A percentile compares a stretch with the other conserved stretches of the same genome.
Evolutionary conservation across 2,329 filamentous ascomycete genomes (phyloP).

Genomic region (Lasiodiplodia sp.): DNA sequence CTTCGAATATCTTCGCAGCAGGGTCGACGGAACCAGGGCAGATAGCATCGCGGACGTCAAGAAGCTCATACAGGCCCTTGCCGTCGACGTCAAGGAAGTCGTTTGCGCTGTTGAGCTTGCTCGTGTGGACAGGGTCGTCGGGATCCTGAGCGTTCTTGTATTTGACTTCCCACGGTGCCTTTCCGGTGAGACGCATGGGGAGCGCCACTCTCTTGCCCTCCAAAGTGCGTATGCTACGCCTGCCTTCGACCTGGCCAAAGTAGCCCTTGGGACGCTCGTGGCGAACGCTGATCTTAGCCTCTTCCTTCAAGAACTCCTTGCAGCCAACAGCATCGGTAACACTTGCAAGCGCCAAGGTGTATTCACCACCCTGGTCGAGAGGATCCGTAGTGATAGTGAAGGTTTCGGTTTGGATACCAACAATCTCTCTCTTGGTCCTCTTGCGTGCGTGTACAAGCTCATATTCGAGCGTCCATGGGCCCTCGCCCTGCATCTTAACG

Average conservation of each 20-base stretch:
- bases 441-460: conserved; percentile 91
- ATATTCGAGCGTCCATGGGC: conserved; percentile 89
- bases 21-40: conserved; percentile 84
- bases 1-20: conserved; percentile 75
- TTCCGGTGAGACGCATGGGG: conserved; percentile 84
- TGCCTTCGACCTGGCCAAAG: conserved; percentile 86
- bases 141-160: conserved; percentile 72
- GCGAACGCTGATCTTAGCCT: conserved; percentile 83
- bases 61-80: conserved; percentile 79
- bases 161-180: conserved; percentile 80
- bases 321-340: conserved; percentile 88
- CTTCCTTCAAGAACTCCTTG: conserved; percentile 83
- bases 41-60: conserved; percentile 77
- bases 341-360: conserved; percentile 83
- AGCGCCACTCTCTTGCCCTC: conserved; percentile 77
- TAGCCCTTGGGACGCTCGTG: conserved; percentile 86
- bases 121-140: conserved; percentile 47
- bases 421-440: conserved; percentile 71
- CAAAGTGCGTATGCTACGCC: conserved; percentile 75
- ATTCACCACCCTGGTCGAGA: conserved; percentile 84
- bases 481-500: conserved; percentile 78
- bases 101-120: conserved; percentile 66
- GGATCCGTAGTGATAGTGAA: conserved; percentile 78
- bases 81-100: conserved; percentile 67
- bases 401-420: conserved; percentile 67